Evolutionary conservation across 106 monocot species (phyloP).

Genomic region (Iris macrosiphon): DNA sequence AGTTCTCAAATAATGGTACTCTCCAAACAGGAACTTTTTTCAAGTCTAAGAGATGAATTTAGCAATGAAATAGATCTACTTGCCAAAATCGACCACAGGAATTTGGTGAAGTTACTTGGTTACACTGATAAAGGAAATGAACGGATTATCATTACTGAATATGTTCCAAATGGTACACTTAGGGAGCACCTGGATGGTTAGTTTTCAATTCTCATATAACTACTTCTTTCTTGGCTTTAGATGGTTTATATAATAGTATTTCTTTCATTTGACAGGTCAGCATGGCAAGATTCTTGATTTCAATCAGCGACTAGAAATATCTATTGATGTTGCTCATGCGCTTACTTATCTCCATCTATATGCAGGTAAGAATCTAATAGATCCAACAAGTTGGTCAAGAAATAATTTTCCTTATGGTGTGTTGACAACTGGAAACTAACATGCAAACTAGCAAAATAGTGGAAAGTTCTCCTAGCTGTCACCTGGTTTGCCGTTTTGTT

Average conservation of each 20-base stretch:
- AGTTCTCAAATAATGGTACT: background rate
- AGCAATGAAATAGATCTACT: conserved; percentile 50
- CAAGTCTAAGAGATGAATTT: conserved; percentile 35
- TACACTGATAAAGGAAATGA: conserved; percentile 52
- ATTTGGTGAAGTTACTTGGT: conserved; percentile 46
- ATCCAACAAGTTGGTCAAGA: background rate
- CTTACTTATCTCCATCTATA: conserved; percentile 89
- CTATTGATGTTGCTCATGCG: conserved; percentile 88
- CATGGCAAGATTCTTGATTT: conserved; percentile 60
- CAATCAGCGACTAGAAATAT: conserved; percentile 67
- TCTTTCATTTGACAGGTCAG: conserved; percentile 30
- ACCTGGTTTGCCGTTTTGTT: too few relatives aligned
- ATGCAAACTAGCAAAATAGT: too few relatives aligned
- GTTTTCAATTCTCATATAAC: background rate
- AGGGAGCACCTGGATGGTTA: conserved; percentile 49
- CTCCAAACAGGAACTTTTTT: conserved; percentile 31
- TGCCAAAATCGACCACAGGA: conserved; percentile 49
- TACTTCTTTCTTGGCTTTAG: background rate
- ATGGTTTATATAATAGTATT: background rate
- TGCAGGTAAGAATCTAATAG: conserved; percentile 59
- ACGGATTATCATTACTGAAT: conserved; percentile 49
- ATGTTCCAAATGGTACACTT: conserved; percentile 57
- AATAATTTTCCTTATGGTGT: too few relatives aligned
- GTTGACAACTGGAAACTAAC: too few relatives aligned
- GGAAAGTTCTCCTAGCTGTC: too few relatives aligned